A percentile compares a stretch with the other conserved stretches of the same genome.
phyloP scores from a whole-genome alignment of 2,329 filamentous ascomycete species.

The Hymenoscyphus albidus region DNA sequence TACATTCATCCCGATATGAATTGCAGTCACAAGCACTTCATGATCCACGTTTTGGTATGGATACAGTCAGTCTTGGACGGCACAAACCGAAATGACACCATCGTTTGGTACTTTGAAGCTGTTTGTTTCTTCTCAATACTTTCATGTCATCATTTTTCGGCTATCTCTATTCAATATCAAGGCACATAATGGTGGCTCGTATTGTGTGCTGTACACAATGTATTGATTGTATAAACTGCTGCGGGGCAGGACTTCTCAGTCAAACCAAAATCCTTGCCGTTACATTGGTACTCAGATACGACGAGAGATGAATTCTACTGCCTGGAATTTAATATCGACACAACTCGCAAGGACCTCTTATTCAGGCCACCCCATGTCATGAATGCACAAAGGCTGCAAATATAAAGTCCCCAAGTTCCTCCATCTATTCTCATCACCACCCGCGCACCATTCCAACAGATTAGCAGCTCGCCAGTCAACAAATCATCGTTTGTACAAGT shows the following conservation, averaged over 20 bases:
- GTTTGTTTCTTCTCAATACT: slow-evolving; percentile 5
- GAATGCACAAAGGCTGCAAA: slow-evolving; percentile 13
- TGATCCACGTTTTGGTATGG: slow-evolving; percentile 21
- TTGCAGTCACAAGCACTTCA: slow-evolving; percentile 25
- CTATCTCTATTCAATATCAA: slow-evolving; percentile 26
- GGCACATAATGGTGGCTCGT: slow-evolving; percentile 19
- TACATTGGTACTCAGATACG: slow-evolving; percentile 14
- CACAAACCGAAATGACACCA: slow-evolving; percentile 1
- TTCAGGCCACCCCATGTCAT: slow-evolving; percentile 2
- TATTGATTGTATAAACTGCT: slow-evolving; percentile 21
- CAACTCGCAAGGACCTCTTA: slow-evolving; percentile 20
- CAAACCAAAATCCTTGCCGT: slow-evolving; percentile 11
- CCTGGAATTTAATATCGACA: slow-evolving; percentile 19
- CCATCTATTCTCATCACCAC: slow-evolving; percentile 13
- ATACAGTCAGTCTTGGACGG: slow-evolving; percentile 12
- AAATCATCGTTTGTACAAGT: slow-evolving; percentile 7
- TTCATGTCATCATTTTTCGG: slow-evolving; percentile 13
- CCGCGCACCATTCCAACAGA: slow-evolving; percentile 10
- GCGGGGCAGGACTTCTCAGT: slow-evolving; percentile 16
- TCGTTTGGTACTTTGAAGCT: neutral
- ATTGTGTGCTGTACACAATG: slow-evolving; percentile 20
- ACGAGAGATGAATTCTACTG: slow-evolving; percentile 13
- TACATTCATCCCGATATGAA: slow-evolving; percentile 23
- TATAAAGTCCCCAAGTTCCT: slow-evolving; percentile 19
- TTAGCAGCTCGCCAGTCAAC: slow-evolving; percentile 4